Percentiles rank a stretch among this genome's conserved stretches.
These are phyloP conservation scores for Fusarium avenaceum DNA, from an alignment of 2,329 filamentous ascomycete species.

Conservation along the genomic window DNA sequence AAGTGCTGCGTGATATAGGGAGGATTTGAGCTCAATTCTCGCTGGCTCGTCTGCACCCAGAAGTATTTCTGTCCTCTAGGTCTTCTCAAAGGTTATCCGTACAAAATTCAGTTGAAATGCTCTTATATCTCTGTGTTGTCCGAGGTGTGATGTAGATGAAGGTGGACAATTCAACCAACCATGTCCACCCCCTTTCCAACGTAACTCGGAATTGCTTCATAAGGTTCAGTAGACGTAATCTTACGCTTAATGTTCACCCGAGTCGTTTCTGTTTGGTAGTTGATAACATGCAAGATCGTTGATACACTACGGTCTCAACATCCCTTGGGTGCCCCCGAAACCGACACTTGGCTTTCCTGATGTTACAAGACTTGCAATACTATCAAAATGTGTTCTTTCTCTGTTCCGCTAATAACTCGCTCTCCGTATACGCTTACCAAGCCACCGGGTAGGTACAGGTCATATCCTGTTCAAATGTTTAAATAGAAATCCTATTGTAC, in stretches of 20 bases:
- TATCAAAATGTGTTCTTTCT: no score
- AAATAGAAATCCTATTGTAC: no score
- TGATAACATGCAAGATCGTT: background rate
- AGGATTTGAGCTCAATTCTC: slow-evolving; percentile 44
- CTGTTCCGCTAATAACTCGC: background rate
- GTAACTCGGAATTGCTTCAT: background rate
- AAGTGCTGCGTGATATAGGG: slow-evolving; percentile 37
- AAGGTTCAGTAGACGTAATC: background rate
- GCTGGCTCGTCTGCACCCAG: slow-evolving; percentile 47
- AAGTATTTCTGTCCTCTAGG: slow-evolving; percentile 51
- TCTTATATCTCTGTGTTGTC: slow-evolving; percentile 24
- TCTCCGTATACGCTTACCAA: background rate
- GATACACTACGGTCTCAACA: background rate
- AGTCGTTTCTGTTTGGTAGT: background rate
- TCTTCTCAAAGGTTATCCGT: slow-evolving; percentile 51
- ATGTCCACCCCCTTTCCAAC: no score
- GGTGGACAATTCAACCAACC: background rate
- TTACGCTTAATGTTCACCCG: background rate
- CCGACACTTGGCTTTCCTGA: background rate
- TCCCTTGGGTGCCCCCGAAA: background rate
- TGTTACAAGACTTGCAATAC: no score
- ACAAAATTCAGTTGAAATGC: slow-evolving; percentile 51
- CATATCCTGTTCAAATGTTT: no score
- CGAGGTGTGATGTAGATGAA: slow-evolving; percentile 2
- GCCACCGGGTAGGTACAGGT: background rate